Evolutionary conservation across 495 filamentous ascomycete species (phyloP).

Genomic region (Hypoxylon lienhwacheense): DNA sequence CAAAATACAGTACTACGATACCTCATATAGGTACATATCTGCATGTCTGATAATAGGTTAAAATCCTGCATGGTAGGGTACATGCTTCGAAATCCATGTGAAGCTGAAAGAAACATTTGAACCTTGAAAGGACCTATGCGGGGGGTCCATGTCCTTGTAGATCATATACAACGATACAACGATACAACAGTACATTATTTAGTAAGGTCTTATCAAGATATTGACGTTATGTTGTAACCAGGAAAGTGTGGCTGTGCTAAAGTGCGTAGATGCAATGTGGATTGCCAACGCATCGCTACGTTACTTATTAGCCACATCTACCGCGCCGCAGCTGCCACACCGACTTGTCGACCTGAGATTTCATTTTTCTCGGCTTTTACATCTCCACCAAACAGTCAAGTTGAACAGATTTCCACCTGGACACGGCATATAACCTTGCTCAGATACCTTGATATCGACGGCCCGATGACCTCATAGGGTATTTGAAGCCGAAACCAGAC

Average conservation of each 20-base stretch:
- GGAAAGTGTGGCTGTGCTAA: conserved; percentile 29
- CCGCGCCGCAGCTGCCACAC: conserved; percentile 16
- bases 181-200: too few relatives aligned
- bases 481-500: conserved; percentile 7
- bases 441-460: too few relatives aligned
- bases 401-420: conserved; percentile 5
- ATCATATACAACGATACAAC: too few relatives aligned
- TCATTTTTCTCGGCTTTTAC: conserved; percentile 8
- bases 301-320: conserved; percentile 32
- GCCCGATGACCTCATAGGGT: conserved; percentile 30
- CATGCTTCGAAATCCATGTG: conserved; percentile 20
- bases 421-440: conserved; percentile 4
- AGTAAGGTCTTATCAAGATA: too few relatives aligned
- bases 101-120: conserved; percentile 34
- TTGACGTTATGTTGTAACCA: too few relatives aligned
- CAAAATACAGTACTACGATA: too few relatives aligned
- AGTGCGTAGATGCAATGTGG: conserved; percentile 1
- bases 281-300: conserved; percentile 26
- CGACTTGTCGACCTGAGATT: conserved; percentile 15
- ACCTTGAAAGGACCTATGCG: too few relatives aligned
- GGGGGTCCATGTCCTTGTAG: too few relatives aligned
- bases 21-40: too few relatives aligned
- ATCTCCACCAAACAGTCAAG: conserved; percentile 14
- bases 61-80: too few relatives aligned
- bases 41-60: too few relatives aligned